phyloP scores from a whole-genome alignment of 2,329 filamentous ascomycete genomes.

The Fusarium sp. region DNA sequence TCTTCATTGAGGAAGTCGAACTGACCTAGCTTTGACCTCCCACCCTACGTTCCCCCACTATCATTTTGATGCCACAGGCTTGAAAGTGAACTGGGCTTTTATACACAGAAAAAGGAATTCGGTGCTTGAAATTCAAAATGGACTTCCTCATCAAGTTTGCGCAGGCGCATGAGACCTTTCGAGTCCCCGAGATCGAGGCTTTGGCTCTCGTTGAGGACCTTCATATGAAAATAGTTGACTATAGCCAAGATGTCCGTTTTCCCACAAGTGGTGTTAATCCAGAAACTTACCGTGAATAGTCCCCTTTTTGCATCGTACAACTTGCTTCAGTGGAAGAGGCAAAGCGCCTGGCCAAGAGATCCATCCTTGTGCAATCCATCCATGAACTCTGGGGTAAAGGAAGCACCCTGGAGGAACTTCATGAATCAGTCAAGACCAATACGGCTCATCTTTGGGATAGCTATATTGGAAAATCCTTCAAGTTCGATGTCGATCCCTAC shows the following conservation, averaged over 20 bases:
- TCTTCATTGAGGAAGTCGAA: constrained; percentile 1
- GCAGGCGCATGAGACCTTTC: constrained; percentile 93
- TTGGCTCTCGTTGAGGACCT: constrained; percentile 79
- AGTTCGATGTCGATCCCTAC: constrained; percentile 88
- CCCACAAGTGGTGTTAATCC: constrained; percentile 22
- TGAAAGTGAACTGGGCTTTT: constrained; percentile 11
- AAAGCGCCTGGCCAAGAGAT: constrained; percentile 77
- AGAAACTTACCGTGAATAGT: constrained; percentile 65
- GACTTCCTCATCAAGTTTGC: constrained; percentile 92
- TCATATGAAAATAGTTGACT: constrained; percentile 80
- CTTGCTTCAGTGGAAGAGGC: constrained; percentile 78
- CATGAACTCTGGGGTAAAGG: constrained; percentile 92
- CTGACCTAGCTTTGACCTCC: constrained; percentile 2
- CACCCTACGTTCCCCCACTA: constrained; percentile 28
- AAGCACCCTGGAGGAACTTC: constrained; percentile 75
- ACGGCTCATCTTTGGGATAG: constrained; percentile 76
- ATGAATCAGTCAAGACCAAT: constrained; percentile 72
- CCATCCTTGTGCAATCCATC: constrained; percentile 85
- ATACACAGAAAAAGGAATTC: constrained; percentile 1
- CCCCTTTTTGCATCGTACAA: constrained; percentile 86
- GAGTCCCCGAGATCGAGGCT: constrained; percentile 85
- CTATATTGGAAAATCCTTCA: constrained; percentile 80
- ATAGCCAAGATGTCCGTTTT: constrained; percentile 78
- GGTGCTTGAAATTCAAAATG: constrained; percentile 58
- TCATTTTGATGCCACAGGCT: constrained; percentile 13